These are phyloP conservation scores for Pseudophaeomoniella oleicola DNA, from an alignment of 2,329 filamentous ascomycete species.

Conservation along the genomic window DNA sequence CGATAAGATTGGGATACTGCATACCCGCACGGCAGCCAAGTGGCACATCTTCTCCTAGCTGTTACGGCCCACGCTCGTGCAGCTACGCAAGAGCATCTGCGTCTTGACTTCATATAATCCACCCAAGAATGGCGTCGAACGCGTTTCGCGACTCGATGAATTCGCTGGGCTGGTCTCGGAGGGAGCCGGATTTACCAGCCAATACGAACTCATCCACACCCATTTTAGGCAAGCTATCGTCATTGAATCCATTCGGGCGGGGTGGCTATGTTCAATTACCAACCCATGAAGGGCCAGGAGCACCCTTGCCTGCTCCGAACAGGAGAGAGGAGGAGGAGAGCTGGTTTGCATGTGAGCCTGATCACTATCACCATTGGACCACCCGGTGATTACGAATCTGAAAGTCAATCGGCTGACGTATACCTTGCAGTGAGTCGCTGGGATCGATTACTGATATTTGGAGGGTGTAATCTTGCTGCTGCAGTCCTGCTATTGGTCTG, in stretches of 20 bases:
- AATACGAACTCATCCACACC: constrained; percentile 55
- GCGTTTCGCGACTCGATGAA: constrained; percentile 91
- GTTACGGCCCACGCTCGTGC: no score
- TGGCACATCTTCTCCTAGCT: no score
- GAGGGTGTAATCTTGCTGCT: constrained; percentile 76
- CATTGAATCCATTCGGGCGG: constrained; percentile 68
- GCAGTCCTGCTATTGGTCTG: constrained; percentile 85
- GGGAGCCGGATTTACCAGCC: constrained; percentile 61
- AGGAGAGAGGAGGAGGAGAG: constrained; percentile 89
- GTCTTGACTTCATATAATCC: no score
- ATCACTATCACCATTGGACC: not conserved
- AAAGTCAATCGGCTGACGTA: constrained; percentile 8
- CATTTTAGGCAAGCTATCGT: constrained; percentile 66
- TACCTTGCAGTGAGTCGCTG: constrained; percentile 70
- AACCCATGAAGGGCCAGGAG: constrained; percentile 66
- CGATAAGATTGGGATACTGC: constrained; percentile 1
- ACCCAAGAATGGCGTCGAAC: constrained; percentile 57
- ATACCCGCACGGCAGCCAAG: not conserved
- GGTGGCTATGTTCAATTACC: constrained; percentile 84
- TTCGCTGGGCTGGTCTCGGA: constrained; percentile 84
- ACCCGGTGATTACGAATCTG: not conserved
- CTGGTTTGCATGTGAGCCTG: constrained; percentile 80
- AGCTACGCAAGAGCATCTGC: no score
- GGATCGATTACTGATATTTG: constrained; percentile 89
- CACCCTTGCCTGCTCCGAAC: constrained; percentile 69